Percentiles rank a stretch among this genome's conserved stretches.
Conservation (phyloP, 2,329 filamentous ascomycete genomes). For the Penicillium hordei region DNA sequence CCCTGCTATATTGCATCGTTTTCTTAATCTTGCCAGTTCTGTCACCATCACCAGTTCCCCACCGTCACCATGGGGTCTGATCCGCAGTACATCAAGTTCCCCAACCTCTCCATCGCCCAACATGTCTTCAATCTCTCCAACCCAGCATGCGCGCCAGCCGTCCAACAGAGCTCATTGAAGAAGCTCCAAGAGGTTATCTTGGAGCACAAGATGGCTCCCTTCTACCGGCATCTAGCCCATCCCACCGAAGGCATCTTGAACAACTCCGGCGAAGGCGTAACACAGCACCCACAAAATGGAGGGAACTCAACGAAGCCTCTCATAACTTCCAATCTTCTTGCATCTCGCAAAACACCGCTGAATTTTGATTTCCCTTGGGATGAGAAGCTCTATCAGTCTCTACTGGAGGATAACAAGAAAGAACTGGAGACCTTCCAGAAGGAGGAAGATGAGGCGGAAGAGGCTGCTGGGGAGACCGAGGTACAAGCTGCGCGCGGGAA, state of each 20-base stretch:
- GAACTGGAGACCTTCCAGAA: slow-evolving; percentile 76
- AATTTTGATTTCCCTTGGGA: slow-evolving; percentile 82
- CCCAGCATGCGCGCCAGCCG: slow-evolving; percentile 53
- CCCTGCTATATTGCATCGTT: slow-evolving; percentile 7
- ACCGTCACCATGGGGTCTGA: slow-evolving; percentile 58
- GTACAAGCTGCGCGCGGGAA: slow-evolving; percentile 90
- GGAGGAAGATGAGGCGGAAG: slow-evolving; percentile 88
- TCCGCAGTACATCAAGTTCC: slow-evolving; percentile 65
- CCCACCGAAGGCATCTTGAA: slow-evolving; percentile 76
- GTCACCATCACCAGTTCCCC: slow-evolving; percentile 10
- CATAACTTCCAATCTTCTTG: slow-evolving; percentile 72
- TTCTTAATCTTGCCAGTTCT: neutral
- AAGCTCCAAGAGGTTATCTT: slow-evolving; percentile 63
- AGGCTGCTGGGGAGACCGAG: slow-evolving; percentile 95
- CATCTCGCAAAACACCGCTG: slow-evolving; percentile 64
- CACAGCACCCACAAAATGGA: slow-evolving; percentile 45
- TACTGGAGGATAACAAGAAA: slow-evolving; percentile 74
- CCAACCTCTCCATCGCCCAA: slow-evolving; percentile 63
- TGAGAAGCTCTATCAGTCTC: slow-evolving; percentile 75
- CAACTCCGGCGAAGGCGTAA: slow-evolving; percentile 63
- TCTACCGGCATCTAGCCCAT: slow-evolving; percentile 66
- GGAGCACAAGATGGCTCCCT: slow-evolving; percentile 65
- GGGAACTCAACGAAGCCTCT: slow-evolving; percentile 46
- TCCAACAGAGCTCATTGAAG: slow-evolving; percentile 59
- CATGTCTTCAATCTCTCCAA: slow-evolving; percentile 68